phyloP scores from a whole-genome alignment of 2,329 filamentous ascomycete species.

The Aspergillus jensenii region DNA sequence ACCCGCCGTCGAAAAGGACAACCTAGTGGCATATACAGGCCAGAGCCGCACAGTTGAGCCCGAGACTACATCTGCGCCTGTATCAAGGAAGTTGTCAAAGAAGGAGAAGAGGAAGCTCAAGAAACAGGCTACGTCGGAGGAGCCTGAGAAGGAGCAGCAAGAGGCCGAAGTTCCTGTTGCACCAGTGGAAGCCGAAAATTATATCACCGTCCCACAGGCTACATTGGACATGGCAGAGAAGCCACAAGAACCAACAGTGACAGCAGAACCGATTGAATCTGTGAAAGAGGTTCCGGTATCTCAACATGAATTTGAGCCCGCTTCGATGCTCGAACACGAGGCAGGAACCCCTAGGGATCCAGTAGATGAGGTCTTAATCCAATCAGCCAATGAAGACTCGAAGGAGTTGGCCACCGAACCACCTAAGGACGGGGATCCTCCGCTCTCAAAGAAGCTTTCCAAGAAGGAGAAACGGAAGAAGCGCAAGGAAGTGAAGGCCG shows the following conservation, averaged over 20 bases:
- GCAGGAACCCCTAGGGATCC: neutral
- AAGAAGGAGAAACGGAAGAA: slow-evolving; percentile 41
- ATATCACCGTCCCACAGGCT: neutral
- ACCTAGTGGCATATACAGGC: too few species aligned
- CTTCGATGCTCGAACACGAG: neutral
- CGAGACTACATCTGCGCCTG: slow-evolving; percentile 7
- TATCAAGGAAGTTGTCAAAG: slow-evolving; percentile 32
- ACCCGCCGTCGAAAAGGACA: neutral
- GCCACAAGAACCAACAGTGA: neutral
- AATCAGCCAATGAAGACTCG: neutral
- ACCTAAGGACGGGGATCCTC: slow-evolving; percentile 8
- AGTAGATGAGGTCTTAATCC: neutral
- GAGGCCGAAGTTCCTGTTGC: slow-evolving; percentile 4
- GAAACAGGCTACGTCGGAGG: slow-evolving; percentile 23
- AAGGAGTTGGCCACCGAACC: neutral
- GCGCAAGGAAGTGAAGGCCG: slow-evolving; percentile 17
- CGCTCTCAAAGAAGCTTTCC: slow-evolving; percentile 22
- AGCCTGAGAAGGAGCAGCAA: slow-evolving; percentile 7
- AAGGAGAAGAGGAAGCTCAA: slow-evolving; percentile 38
- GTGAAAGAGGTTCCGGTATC: neutral
- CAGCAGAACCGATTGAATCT: neutral
- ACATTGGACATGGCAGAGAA: neutral
- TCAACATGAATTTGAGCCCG: neutral
- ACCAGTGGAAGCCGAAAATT: slow-evolving; percentile 2
- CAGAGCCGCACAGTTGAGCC: neutral